Conservation (phyloP, 2,329 filamentous ascomycete genomes). For the Curvularia lunata region DNA sequence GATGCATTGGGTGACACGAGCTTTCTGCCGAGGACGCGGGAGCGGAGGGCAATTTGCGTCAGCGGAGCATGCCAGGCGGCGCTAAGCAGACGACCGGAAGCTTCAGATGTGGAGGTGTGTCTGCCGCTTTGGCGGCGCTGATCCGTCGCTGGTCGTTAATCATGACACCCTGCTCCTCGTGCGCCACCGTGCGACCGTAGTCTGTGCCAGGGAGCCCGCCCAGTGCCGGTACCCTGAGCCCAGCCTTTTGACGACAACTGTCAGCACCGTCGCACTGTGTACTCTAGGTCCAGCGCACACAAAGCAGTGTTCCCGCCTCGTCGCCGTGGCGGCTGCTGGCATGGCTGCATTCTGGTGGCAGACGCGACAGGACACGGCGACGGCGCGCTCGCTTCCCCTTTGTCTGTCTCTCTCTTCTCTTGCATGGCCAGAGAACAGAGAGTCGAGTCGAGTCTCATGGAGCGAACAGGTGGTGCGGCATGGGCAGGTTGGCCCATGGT, state of each 20-base stretch:
- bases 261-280: conserved; percentile 11
- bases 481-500: conserved; percentile 31
- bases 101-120: conserved; percentile 40
- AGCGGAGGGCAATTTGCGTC: conserved; percentile 44
- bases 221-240: conserved; percentile 19
- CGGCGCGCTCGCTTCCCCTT: not conserved
- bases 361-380: not conserved
- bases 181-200: conserved; percentile 19
- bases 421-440: too few species aligned
- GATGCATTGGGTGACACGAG: conserved; percentile 41
- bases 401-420: too few species aligned
- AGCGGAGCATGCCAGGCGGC: conserved; percentile 33
- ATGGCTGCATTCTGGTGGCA: conserved; percentile 17
- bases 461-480: conserved; percentile 18
- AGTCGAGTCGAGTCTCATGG: too few species aligned
- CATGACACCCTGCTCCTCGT: conserved; percentile 24
- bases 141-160: conserved; percentile 29
- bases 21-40: conserved; percentile 42
- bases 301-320: conserved; percentile 10
- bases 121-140: conserved; percentile 29
- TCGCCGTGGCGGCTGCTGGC: conserved; percentile 5
- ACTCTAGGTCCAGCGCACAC: conserved; percentile 1
- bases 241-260: conserved; percentile 9
- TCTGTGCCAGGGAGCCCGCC: conserved; percentile 19
- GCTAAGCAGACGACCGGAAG: conserved; percentile 44